phyloP scores from a whole-genome alignment of 495 filamentous ascomycete species.

The Aspergillus sparsus region DNA sequence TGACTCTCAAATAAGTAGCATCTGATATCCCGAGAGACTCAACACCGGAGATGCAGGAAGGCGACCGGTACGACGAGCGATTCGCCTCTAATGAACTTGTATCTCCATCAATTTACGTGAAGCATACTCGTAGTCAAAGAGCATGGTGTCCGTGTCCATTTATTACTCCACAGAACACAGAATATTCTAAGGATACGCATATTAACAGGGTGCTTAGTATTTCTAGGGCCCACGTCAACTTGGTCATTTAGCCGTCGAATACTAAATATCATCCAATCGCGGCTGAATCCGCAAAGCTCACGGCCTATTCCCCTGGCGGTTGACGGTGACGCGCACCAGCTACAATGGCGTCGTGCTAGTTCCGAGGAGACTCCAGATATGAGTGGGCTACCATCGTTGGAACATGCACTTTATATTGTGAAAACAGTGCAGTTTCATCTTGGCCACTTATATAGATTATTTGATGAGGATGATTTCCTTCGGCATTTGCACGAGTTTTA shows the following conservation, averaged over 20 bases:
- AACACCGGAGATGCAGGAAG: slow-evolving; percentile 14
- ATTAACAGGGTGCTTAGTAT: slow-evolving; percentile 19
- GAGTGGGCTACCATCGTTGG: slow-evolving; percentile 31
- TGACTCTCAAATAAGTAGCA: neutral
- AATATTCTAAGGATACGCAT: neutral
- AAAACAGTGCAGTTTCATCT: slow-evolving; percentile 38
- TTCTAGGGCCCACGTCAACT: slow-evolving; percentile 40
- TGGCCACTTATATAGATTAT: slow-evolving; percentile 32
- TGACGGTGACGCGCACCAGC: slow-evolving; percentile 35
- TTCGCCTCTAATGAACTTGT: slow-evolving; percentile 28
- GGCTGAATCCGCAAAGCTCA: slow-evolving; percentile 23
- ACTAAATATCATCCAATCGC: slow-evolving; percentile 31
- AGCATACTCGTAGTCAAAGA: slow-evolving; percentile 18
- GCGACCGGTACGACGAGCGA: slow-evolving; percentile 21
- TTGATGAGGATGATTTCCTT: slow-evolving; percentile 36
- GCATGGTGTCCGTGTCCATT: slow-evolving; percentile 21
- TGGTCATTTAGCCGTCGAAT: slow-evolving; percentile 38
- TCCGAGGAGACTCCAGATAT: slow-evolving; percentile 27
- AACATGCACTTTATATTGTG: slow-evolving; percentile 34
- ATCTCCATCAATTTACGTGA: slow-evolving; percentile 23
- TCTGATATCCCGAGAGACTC: slow-evolving; percentile 6
- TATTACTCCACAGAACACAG: neutral
- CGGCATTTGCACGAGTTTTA: slow-evolving; percentile 33
- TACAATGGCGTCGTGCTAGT: slow-evolving; percentile 33
- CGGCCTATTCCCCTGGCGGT: slow-evolving; percentile 29